Evolutionary conservation across 768 basidiomycete species (phyloP).

Genomic region (Suillus luteus): DNA sequence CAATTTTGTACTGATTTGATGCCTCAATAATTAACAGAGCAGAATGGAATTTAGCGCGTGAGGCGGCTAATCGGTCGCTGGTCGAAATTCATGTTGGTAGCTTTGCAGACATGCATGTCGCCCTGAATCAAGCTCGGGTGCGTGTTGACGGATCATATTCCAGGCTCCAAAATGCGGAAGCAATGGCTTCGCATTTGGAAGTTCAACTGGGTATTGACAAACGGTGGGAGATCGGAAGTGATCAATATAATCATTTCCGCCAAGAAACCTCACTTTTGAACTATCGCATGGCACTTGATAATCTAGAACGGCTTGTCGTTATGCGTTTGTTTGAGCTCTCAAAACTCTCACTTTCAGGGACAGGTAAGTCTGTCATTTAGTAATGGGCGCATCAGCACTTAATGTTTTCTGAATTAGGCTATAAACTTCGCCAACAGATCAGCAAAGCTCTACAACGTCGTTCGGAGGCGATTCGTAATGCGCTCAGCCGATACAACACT

Average conservation of each 20-base stretch:
- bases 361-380: not conserved
- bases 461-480: conserved; percentile 29
- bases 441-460: conserved; percentile 29
- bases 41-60: not conserved
- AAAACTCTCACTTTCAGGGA: too few species aligned
- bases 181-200: not conserved
- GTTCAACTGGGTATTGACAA: conserved; percentile 6
- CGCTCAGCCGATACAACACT: conserved; percentile 19
- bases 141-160: conserved; percentile 5
- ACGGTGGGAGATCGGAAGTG: conserved; percentile 8
- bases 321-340: too few species aligned
- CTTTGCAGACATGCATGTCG: not conserved
- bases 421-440: conserved; percentile 35
- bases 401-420: conserved; percentile 24
- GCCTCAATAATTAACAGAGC: not conserved
- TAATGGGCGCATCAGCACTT: not conserved
- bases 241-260: not conserved
- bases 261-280: not conserved
- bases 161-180: conserved; percentile 9
- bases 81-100: not conserved
- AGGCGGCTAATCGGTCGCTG: not conserved
- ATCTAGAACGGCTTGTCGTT: too few species aligned
- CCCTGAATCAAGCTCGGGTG: not conserved
- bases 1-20: not conserved
- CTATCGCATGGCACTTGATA: not conserved